Percentiles rank a stretch among this genome's conserved stretches.
These are phyloP conservation scores for Pichia deserticola DNA, from an alignment of 805 yeast genomes.

Conservation along the genomic window DNA sequence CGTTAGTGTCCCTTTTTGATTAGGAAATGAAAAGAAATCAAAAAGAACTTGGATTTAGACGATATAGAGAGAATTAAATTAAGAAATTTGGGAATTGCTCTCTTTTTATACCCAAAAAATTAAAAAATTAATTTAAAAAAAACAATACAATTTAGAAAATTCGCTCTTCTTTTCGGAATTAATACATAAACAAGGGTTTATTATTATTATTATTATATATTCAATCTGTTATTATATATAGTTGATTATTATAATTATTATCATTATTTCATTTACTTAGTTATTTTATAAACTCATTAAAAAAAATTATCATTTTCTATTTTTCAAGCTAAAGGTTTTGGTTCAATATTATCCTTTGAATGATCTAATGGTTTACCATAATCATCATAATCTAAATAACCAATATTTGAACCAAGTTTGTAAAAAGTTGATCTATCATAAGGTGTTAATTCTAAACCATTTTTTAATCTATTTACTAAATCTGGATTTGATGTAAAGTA, in stretches of 20 bases:
- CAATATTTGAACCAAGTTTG: constrained; percentile 8
- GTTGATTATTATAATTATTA: no score
- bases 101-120: background rate
- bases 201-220: no score
- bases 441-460: constrained; percentile 28
- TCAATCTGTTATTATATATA: no score
- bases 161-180: no score
- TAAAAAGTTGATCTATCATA: constrained; percentile 38
- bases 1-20: constrained; percentile 45
- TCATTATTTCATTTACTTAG: no score
- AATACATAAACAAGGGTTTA: background rate
- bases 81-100: background rate
- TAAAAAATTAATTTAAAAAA: no score
- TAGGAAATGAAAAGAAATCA: constrained; percentile 25
- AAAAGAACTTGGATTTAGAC: background rate
- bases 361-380: constrained; percentile 12
- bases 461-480: constrained; percentile 29
- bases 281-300: no score
- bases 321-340: constrained; percentile 11
- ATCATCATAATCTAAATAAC: constrained; percentile 9
- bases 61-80: background rate
- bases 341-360: constrained; percentile 6
- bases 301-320: no score
- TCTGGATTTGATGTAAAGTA: constrained; percentile 40
- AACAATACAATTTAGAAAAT: no score